Conservation (phyloP, 2,329 filamentous ascomycete genomes). For the Aspergillus fructus region DNA sequence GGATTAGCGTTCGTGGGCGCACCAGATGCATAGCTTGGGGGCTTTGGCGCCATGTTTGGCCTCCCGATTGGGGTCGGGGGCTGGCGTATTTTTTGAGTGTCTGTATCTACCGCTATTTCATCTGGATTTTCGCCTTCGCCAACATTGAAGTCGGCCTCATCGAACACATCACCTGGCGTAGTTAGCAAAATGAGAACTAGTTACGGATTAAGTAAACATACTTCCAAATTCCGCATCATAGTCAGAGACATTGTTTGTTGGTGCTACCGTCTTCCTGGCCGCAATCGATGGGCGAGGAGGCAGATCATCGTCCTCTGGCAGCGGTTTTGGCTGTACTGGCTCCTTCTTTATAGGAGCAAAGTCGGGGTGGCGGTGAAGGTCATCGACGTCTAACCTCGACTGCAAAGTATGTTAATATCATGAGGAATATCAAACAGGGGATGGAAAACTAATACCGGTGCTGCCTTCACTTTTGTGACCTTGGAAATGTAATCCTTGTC, state of each 20-base stretch:
- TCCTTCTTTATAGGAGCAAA: conserved; percentile 64
- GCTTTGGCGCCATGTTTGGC: conserved; percentile 22
- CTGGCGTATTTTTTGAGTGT: conserved; percentile 25
- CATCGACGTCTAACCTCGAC: conserved; percentile 73
- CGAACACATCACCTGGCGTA: conserved; percentile 59
- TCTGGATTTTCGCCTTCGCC: conserved; percentile 71
- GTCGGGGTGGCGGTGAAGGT: conserved; percentile 77
- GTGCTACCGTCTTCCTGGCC: conserved; percentile 24
- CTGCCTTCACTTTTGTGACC: conserved; percentile 84
- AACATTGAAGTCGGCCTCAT: conserved; percentile 74
- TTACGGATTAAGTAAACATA: conserved; percentile 22
- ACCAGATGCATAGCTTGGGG: conserved; percentile 18
- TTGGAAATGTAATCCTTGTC: conserved; percentile 91
- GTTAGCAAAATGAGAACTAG: conserved; percentile 17
- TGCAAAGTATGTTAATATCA: conserved; percentile 17
- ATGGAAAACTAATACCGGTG: conserved; percentile 49
- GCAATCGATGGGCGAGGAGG: conserved; percentile 27
- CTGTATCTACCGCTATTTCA: conserved; percentile 62
- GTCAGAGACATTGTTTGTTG: conserved; percentile 31
- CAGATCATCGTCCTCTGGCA: conserved; percentile 50
- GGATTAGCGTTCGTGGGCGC: conserved; percentile 22
- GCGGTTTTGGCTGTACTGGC: conserved; percentile 34
- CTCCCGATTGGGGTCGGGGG: conserved; percentile 26
- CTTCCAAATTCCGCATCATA: conserved; percentile 45
- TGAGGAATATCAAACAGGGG: background rate